Base-by-base conservation (phyloP, 495 filamentous ascomycete species). In the Clavariopsis aquatica region DNA sequence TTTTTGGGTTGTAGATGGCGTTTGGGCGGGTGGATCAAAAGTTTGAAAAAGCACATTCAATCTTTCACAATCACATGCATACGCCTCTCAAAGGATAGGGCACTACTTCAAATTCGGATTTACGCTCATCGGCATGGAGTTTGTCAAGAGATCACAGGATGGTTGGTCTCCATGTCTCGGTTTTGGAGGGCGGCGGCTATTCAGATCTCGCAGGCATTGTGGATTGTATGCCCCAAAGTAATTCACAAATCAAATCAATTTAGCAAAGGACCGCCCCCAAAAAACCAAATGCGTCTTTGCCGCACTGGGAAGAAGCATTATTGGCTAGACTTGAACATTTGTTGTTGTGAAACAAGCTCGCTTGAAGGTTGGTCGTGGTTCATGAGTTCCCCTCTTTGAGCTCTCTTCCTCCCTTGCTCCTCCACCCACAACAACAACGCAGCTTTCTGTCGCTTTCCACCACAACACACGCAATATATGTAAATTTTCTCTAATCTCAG, bases 131-230 rank as follows among this genome's bases (percentile, higher is more conserved):
- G 12, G 20, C 31, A 12, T 41, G 31, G 52, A 38, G 28, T 56
- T 41, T 38, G 28, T 29, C 2, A 23, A 38, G 29, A 34, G 29
- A 53, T 36, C 12, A 19, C 12, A 43, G 31, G 24, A 10, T 60
- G 57, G 41, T 60, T 60, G 57, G 57, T 13, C 31, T 38, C 31
- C 2, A 49, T 56, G 52, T 43, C 29, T 56, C 29, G 23, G 29
- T 9, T 26, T 53, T 13, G 31, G 22, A 45, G 47, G 20, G 22
- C 49, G 49, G 59, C 59, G 59, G 59, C 59, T 62, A 62, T 62
- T 46, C 49, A 28, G 38, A n/a, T 58, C 55, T 31, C 10, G 29
- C 52, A 15, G n/a, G 53, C 26, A 58, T 34, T 7, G 5, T 23
- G 15, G 1, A 49, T 12, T 29, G 22, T 10, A 22, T 29, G 49